Percentiles rank a stretch among this genome's conserved stretches.
Conservation (phyloP, 176 grass and related monocot genomes). For the Aegilops bicornis region DNA sequence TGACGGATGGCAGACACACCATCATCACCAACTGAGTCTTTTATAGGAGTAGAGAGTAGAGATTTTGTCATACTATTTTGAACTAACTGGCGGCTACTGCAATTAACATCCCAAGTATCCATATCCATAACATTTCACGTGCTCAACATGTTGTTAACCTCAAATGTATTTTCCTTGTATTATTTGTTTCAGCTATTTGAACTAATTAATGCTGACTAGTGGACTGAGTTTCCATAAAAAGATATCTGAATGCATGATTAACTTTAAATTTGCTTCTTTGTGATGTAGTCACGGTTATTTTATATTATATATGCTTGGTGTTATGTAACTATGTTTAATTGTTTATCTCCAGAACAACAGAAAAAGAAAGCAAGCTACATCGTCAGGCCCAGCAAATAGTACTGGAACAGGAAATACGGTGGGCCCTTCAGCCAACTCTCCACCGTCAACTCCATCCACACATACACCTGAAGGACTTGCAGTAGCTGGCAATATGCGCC, state of each 20-base stretch:
- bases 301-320: neutral
- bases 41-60: too few species aligned
- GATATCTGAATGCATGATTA: neutral
- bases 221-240: neutral
- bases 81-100: neutral
- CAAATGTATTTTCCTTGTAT: neutral
- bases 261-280: slow-evolving; percentile 9
- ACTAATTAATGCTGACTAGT: neutral
- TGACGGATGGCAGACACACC: too few species aligned
- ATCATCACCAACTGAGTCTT: too few species aligned
- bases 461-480: slow-evolving; percentile 75
- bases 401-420: slow-evolving; percentile 95
- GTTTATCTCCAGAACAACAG: slow-evolving; percentile 63
- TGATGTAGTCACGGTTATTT: neutral
- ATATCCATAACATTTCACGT: neutral
- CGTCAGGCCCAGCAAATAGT: slow-evolving; percentile 94
- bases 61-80: neutral
- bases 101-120: neutral
- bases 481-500: slow-evolving; percentile 66
- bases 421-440: slow-evolving; percentile 77
- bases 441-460: slow-evolving; percentile 89
- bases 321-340: slow-evolving; percentile 26
- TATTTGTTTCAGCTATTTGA: neutral
- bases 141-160: neutral
- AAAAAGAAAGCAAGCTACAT: slow-evolving; percentile 95